Conservation (phyloP, 2,329 filamentous ascomycete species). For the Pyrenochaeta sp. region DNA sequence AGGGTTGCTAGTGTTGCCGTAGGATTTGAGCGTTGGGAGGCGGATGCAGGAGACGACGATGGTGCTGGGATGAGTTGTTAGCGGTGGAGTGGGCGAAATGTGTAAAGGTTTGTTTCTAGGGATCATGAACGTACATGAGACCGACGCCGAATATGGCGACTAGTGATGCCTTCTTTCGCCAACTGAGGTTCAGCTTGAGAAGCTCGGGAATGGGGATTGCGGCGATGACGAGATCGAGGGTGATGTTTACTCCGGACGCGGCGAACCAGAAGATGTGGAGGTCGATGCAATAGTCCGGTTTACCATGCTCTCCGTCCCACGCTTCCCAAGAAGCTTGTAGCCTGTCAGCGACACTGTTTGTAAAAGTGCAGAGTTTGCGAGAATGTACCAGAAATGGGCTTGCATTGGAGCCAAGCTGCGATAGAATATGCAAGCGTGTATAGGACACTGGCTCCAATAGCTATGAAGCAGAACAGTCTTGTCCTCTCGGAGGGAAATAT, state of each 20-base stretch:
- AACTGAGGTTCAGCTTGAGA: slow-evolving; percentile 12
- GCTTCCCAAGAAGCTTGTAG: slow-evolving; percentile 10
- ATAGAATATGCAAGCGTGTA: slow-evolving; percentile 21
- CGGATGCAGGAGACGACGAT: slow-evolving; percentile 53
- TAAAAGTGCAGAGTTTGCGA: not conserved
- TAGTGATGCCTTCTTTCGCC: slow-evolving; percentile 12
- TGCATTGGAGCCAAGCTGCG: slow-evolving; percentile 13
- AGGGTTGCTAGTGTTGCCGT: slow-evolving; percentile 49
- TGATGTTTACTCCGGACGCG: slow-evolving; percentile 15
- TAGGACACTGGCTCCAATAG: slow-evolving; percentile 9
- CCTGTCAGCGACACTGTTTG: not conserved
- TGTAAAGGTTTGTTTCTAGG: no score
- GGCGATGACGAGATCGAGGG: slow-evolving; percentile 11
- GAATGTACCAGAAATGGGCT: slow-evolving; percentile 11
- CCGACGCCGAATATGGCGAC: slow-evolving; percentile 15
- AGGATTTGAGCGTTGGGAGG: slow-evolving; percentile 49
- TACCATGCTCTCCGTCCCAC: slow-evolving; percentile 13
- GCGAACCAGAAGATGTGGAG: slow-evolving; percentile 12
- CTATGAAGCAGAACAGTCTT: slow-evolving; percentile 6
- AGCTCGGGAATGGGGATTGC: slow-evolving; percentile 16
- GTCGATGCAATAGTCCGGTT: slow-evolving; percentile 15
- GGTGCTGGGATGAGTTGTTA: slow-evolving; percentile 2
- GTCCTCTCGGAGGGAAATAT: slow-evolving; percentile 31
- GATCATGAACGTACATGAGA: slow-evolving; percentile 12
- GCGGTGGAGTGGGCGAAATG: no score